Evolutionary conservation across 2,329 filamentous ascomycete genomes (phyloP), one percentile per base, ranked within the genome.

Genomic region (Aspergillus sp.): DNA sequence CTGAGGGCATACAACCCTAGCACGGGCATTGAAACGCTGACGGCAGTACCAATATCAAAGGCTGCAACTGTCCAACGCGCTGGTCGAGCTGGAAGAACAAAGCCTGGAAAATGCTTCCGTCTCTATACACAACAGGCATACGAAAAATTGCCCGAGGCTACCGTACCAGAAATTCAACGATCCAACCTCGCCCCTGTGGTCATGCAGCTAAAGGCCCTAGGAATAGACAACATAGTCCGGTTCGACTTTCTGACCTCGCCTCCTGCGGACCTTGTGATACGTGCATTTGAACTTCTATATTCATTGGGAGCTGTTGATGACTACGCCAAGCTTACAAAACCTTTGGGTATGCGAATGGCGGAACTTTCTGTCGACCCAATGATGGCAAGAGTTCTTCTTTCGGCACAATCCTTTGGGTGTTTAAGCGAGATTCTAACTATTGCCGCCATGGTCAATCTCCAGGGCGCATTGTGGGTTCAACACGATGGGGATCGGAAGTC

Each of bases 321-420:
- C 52, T 93, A 96, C 69, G 92, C 92, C 14, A 96, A 93, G 70
- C 84, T 99, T 27, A 97, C 93, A 2, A 88, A 86, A 64, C 93
- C 95, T 0, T 79, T 97, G n/a, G 95, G 95, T 1, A 81, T 86
- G 59, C 85, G 91, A 44, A 97, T 98, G 92, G 93, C 95, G 0
- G 93, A 98, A 72, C 80, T 99, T 44, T 90, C 93, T 0, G 85
- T 98, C 7, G 91, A 96, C 66, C 95, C 95, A 0, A 97, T 97
- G 91, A 95, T 97, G 84, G 91, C 89, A 6, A 96, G 93, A 75
- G 90, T 90, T 0, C 80, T 97, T 4, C 84, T 98, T 8, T 85
- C 87, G 17, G 90, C 93, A 0, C 78, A 85, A 4, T 80, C 83
- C 0, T 96, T 96, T 74, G 82, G 82, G 39, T 97, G 93, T 65